These are phyloP conservation scores for Venturia effusa DNA, from an alignment of 2,329 filamentous ascomycete species.

Conservation along the genomic window DNA sequence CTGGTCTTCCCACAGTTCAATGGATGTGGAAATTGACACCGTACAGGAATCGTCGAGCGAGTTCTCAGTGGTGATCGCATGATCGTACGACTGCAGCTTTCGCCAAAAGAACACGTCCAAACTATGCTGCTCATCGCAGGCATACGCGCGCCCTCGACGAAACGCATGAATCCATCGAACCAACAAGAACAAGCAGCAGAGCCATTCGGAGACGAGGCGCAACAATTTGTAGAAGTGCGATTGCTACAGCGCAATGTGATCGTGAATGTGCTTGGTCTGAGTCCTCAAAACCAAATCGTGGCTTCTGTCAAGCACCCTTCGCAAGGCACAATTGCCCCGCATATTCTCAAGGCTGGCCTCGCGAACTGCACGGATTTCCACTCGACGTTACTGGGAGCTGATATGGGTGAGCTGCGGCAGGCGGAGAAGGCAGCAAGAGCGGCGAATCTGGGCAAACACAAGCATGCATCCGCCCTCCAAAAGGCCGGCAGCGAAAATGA, in stretches of 20 bases:
- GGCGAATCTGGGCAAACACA: slow-evolving; percentile 68
- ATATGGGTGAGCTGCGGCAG: slow-evolving; percentile 76
- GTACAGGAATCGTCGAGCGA: slow-evolving; percentile 61
- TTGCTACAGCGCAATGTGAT: slow-evolving; percentile 78
- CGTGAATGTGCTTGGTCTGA: slow-evolving; percentile 73
- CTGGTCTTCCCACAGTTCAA: background rate
- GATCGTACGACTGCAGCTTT: slow-evolving; percentile 69
- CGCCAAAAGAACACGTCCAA: slow-evolving; percentile 76
- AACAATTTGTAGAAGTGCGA: slow-evolving; percentile 74
- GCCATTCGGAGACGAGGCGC: slow-evolving; percentile 80
- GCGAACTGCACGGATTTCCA: slow-evolving; percentile 93
- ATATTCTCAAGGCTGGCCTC: slow-evolving; percentile 78
- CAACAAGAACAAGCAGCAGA: slow-evolving; percentile 76
- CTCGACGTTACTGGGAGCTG: slow-evolving; percentile 77
- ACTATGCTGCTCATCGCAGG: slow-evolving; percentile 84
- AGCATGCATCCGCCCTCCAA: slow-evolving; percentile 57
- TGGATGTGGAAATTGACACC: background rate
- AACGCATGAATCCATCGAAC: slow-evolving; percentile 67
- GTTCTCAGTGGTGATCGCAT: slow-evolving; percentile 86
- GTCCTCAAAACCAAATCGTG: slow-evolving; percentile 84
- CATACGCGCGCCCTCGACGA: slow-evolving; percentile 80
- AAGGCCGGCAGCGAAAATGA: slow-evolving; percentile 54
- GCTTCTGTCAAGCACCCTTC: slow-evolving; percentile 73
- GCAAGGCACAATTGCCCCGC: slow-evolving; percentile 83
- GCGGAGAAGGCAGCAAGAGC: slow-evolving; percentile 80